Evolutionary conservation across 768 basidiomycete species (phyloP), one percentile per base, ranked within the genome.

Genomic region (Pulveroboletus sp.): DNA sequence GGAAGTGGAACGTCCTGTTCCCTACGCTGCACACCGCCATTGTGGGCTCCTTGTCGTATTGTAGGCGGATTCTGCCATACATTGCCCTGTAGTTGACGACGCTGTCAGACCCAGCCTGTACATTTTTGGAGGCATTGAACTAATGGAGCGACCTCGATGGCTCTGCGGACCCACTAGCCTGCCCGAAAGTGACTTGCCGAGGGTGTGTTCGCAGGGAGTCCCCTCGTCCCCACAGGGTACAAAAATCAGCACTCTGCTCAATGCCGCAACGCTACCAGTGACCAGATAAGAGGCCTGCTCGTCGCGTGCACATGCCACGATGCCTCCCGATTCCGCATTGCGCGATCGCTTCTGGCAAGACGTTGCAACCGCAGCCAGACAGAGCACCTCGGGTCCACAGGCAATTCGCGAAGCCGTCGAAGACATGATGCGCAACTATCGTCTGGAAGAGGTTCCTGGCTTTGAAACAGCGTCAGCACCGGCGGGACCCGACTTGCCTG

Each of bases 271-370:
- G 12, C 10, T 30, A 32, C 3, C 18, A 15, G 14, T 3, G 3
- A 24, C 17, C n/a, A 21, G 21, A 14, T 14, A 14, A 30, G 4
- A 30, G 8, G 5, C 36, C 7, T 7, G 17, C 35, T 32, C 14
- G 4, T 49, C 45, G 39, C 39, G 27, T 33, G 35, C 58, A 53
- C 46, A 45, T 30, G 12, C 15, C 36, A 5, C 26, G 6, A 64
- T 65, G 63, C 17, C 57, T 36, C 24, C 46, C 7, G 53, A 49
- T 28, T 3, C 5, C 40, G 30, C 59, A 6, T 21, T 64, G 21
- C 59, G 47, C 6, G 59, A 61, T n/a, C 61, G 57, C 32, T 65
- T 61, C 30, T 65, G 63, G 63, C 55, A 54, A 44, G 57, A 65
- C 27, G 53, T 63, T 8, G 55, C 57, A 9, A 45, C 45, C 5